Evolutionary conservation across 495 filamentous ascomycete genomes (phyloP), one percentile per base, ranked within the genome.

Genomic region (Penicillium longicatenatum): DNA sequence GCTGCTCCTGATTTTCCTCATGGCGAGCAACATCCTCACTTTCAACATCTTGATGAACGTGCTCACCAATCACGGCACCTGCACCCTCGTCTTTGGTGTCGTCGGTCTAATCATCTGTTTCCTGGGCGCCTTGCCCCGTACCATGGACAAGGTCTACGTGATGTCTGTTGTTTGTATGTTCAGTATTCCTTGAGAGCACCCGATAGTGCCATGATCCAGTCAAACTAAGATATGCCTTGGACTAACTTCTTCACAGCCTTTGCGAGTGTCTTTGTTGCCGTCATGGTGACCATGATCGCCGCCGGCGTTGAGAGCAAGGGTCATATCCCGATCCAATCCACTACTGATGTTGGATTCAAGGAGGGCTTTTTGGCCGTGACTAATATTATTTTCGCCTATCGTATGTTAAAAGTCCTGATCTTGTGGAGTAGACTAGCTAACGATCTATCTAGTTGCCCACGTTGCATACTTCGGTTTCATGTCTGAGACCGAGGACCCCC

Each of bases 391-490:
- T 77, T 77, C 45, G 73, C 77, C 9, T 77, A 73, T 65, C 65
- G 69, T 75, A 30, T 30, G 26, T 11, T 22, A 24, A 16, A 10
- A 22, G 24, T 8, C 5, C 20, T 17, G 0, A 6, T 16, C 7
- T 3, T 6, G 30, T 14, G 17, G 14, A 1, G 2, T 37, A 37
- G 6, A 3, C 24, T 20, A 10, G 14, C 17, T 17, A 39, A 35
- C 31, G 4, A 20, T 26, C 37, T 11, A n/a, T 50, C n/a, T 46
- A 75, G 82, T 86, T 71, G 76, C 88, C 57, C 82, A 90, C 75
- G 75, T 89, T 65, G 82, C 88, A 62, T 87, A 89, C 70, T 89
- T 93, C 72, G 82, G 78, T 48, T 87, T 93, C 73, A 88, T 90
- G 68, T 84, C 86, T 41, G 90, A 93, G 69, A 85, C 90, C 71